Conservation (phyloP, 306 rosid genomes). For the Fagus sylvatica region DNA sequence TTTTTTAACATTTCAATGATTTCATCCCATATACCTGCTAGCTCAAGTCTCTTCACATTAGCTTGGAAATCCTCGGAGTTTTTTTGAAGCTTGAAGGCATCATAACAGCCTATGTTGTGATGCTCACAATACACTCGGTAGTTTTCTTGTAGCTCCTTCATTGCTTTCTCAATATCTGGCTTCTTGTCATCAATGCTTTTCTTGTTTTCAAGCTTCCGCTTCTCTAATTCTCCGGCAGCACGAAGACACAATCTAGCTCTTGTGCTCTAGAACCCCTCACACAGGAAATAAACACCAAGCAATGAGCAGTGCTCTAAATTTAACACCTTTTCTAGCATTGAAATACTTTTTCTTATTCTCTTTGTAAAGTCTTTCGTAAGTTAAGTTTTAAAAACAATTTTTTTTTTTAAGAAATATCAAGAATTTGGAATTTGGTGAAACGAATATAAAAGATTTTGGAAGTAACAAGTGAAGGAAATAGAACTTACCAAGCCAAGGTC, state of each 20-base stretch:
- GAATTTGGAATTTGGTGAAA: background rate
- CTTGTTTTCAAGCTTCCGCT: constrained; percentile 41
- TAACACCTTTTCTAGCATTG: too few relatives aligned
- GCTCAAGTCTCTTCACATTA: constrained; percentile 40
- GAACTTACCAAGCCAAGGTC: constrained; percentile 69
- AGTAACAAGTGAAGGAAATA: background rate
- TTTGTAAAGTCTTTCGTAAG: background rate
- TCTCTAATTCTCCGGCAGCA: constrained; percentile 61
- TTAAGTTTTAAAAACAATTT: too few relatives aligned
- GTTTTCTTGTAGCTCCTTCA: constrained; percentile 15
- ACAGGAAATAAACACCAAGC: too few relatives aligned
- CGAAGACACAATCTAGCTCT: constrained; percentile 68
- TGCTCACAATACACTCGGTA: constrained; percentile 40
- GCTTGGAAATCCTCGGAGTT: constrained; percentile 33
- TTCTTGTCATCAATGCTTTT: constrained; percentile 16
- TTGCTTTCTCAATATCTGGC: too few relatives aligned
- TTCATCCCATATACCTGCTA: constrained; percentile 46
- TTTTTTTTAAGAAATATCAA: too few relatives aligned
- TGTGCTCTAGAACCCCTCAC: too few relatives aligned
- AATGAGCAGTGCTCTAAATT: too few relatives aligned
- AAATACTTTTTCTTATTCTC: too few relatives aligned
- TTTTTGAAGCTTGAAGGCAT: constrained; percentile 44
- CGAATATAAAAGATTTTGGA: too few relatives aligned
- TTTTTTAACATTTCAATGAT: constrained; percentile 1
- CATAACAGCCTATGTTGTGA: background rate